A percentile compares a stretch with the other conserved stretches of the same genome.
These are phyloP conservation scores for Musa troglodytarum DNA, from an alignment of 176 grass and related monocot genomes.

Conservation along the genomic window DNA sequence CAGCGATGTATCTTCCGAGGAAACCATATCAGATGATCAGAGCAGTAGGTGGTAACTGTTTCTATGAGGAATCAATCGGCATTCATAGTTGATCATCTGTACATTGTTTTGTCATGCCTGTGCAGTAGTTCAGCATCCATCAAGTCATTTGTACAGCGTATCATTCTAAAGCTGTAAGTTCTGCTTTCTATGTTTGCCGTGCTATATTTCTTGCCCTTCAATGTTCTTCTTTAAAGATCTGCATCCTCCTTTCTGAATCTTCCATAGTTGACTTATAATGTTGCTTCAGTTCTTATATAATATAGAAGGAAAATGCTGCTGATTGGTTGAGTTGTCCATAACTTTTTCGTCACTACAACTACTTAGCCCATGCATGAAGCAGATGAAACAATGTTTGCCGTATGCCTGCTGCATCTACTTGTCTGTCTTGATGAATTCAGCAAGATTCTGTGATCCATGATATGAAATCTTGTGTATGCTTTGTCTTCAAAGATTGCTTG, in stretches of 20 bases:
- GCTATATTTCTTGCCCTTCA: neutral
- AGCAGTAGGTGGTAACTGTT: neutral
- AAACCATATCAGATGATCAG: conserved; percentile 50
- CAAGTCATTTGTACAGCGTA: conserved; percentile 1
- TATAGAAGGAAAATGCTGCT: neutral
- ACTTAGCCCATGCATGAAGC: neutral
- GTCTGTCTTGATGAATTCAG: neutral
- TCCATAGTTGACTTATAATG: neutral
- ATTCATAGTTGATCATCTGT: neutral
- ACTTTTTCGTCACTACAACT: neutral
- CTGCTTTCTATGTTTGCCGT: neutral
- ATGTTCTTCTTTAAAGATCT: neutral
- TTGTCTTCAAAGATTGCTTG: neutral
- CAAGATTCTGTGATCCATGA: neutral
- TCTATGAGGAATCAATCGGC: conserved; percentile 1
- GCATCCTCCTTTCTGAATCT: neutral
- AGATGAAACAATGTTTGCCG: neutral
- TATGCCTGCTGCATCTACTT: neutral
- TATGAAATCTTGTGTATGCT: neutral
- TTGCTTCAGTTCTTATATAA: neutral
- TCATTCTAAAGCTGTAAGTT: neutral
- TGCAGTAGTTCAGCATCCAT: neutral
- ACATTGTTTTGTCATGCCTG: neutral
- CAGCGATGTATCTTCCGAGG: conserved; percentile 48
- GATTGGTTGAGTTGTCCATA: neutral